Conservation (phyloP, 441 rosid species). For the Raphanus hybrid region DNA sequence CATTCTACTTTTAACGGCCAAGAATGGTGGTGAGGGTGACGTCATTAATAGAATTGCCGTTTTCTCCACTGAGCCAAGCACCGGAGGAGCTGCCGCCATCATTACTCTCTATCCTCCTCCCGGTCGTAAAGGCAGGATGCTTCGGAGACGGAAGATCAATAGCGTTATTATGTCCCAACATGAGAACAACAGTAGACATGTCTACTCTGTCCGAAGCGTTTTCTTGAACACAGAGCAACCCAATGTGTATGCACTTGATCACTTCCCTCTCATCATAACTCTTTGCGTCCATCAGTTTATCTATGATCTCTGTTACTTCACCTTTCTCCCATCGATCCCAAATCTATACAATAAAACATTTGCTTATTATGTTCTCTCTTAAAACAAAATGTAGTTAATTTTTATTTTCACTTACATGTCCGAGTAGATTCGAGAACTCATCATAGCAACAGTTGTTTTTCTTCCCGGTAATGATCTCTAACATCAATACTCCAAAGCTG, state of each 20-base stretch:
- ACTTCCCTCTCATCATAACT: constrained; percentile 2
- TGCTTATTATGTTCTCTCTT: constrained; percentile 23
- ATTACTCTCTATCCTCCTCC: background rate
- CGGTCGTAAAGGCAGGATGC: background rate
- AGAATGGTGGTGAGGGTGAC: background rate
- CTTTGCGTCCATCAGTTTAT: background rate
- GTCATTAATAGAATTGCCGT: constrained; percentile 5
- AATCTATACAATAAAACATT: constrained; percentile 14
- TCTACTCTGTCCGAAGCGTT: constrained; percentile 1
- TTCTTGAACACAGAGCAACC: constrained; percentile 9
- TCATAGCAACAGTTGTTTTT: too few relatives aligned
- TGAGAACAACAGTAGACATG: background rate
- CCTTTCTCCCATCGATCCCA: background rate
- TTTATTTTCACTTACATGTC: too few relatives aligned
- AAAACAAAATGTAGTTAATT: background rate
- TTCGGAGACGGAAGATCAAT: constrained; percentile 1
- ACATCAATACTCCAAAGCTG: constrained; percentile 61
- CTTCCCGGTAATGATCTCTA: constrained; percentile 51
- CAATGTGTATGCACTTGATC: background rate
- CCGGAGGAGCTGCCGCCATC: background rate
- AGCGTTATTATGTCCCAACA: background rate
- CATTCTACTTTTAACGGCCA: background rate
- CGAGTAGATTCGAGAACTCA: too few relatives aligned
- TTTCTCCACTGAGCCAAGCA: background rate
- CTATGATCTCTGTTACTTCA: background rate